phyloP scores from a whole-genome alignment of 768 basidiomycete genomes.

The Kwoniella sp. region DNA sequence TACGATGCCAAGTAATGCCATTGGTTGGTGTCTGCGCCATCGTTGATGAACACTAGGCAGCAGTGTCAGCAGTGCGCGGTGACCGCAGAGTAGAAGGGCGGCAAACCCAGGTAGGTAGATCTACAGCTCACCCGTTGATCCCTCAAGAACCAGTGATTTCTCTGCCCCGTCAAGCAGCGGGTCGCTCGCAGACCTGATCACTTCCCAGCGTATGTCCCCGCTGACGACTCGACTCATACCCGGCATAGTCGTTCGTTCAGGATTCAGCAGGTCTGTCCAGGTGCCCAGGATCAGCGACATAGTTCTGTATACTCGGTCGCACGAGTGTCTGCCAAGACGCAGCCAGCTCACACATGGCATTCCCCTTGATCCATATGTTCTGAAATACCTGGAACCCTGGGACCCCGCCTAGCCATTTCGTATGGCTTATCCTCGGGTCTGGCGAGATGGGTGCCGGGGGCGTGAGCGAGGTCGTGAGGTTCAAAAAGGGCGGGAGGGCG shows the following conservation, averaged over 20 bases:
- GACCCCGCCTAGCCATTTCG: conserved; percentile 13
- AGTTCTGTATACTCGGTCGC: too few species aligned
- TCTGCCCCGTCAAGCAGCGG: neutral
- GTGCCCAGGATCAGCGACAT: neutral
- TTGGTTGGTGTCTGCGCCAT: conserved; percentile 2
- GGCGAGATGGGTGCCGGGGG: neutral
- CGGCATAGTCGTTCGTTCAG: conserved; percentile 1
- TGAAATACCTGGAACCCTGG: conserved; percentile 13
- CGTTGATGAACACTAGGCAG: conserved; percentile 8
- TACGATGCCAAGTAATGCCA: conserved; percentile 17
- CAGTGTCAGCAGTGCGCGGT: too few species aligned
- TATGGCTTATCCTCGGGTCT: conserved; percentile 2
- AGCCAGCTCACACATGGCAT: conserved; percentile 1
- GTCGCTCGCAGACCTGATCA: conserved; percentile 1
- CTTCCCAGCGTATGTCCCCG: conserved; percentile 5
- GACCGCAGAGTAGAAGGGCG: too few species aligned
- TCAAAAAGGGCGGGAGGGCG: neutral
- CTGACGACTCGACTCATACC: conserved; percentile 9
- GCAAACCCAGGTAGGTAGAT: too few species aligned
- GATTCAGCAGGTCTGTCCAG: conserved; percentile 1
- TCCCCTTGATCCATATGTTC: conserved; percentile 13
- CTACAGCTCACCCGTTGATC: conserved; percentile 9
- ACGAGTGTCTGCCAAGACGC: too few species aligned
- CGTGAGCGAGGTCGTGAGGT: neutral
- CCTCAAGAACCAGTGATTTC: conserved; percentile 3